A percentile compares a stretch with the other conserved stretches of the same genome.
Conservation (phyloP, 2,329 filamentous ascomycete species). For the Phialocephala sp. region DNA sequence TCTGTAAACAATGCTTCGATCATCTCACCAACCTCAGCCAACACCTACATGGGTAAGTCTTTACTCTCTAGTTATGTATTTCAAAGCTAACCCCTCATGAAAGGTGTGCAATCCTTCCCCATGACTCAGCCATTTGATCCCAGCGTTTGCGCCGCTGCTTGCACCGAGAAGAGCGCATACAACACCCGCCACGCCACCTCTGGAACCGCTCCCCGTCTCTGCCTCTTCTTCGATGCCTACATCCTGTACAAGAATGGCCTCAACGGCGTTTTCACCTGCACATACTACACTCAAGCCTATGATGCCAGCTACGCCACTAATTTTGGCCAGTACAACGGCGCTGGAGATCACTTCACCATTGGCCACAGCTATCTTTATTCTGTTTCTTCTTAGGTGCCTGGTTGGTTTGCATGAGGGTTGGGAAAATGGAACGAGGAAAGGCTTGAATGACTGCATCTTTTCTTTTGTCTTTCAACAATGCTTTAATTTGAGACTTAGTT, state of each 20-base stretch:
- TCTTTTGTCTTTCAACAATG: neutral
- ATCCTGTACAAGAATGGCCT: slow-evolving; percentile 46
- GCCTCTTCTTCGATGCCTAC: slow-evolving; percentile 47
- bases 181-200: slow-evolving; percentile 20
- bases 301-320: slow-evolving; percentile 28
- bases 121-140: slow-evolving; percentile 40
- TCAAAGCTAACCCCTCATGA: neutral
- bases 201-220: slow-evolving; percentile 18
- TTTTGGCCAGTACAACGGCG: slow-evolving; percentile 31
- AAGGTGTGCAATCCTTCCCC: slow-evolving; percentile 17
- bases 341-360: slow-evolving; percentile 32
- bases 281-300: slow-evolving; percentile 46
- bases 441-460: neutral
- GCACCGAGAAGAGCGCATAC: slow-evolving; percentile 31
- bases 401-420: neutral
- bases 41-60: slow-evolving; percentile 38
- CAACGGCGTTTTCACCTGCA: slow-evolving; percentile 46
- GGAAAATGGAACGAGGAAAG: too few species aligned
- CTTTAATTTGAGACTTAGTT: neutral
- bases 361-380: slow-evolving; percentile 31
- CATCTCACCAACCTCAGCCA: slow-evolving; percentile 38
- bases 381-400: neutral
- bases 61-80: neutral
- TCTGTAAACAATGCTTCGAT: slow-evolving; percentile 42
- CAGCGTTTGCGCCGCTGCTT: slow-evolving; percentile 41